Conservation (phyloP, 1,284 basidiomycete species). For the Mrakiaceae sp. region DNA sequence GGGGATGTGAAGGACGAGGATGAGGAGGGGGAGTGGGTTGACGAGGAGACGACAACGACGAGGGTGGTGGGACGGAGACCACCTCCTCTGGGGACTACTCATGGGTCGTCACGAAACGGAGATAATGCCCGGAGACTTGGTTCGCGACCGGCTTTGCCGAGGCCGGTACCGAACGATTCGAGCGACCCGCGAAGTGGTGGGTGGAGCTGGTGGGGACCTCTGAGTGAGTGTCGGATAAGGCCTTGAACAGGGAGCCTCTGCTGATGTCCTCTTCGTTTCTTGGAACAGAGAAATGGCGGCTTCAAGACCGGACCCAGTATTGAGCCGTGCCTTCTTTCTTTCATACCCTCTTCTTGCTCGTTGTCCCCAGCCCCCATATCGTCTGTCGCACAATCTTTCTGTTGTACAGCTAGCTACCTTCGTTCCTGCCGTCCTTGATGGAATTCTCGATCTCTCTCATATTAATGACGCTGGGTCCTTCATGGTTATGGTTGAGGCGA, state of each 20-base stretch:
- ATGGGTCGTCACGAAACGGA: too few relatives aligned
- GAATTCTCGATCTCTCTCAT: too few relatives aligned
- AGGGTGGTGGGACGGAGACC: conserved; percentile 35
- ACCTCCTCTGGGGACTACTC: too few relatives aligned
- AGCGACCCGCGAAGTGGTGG: not conserved
- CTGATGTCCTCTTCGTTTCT: not conserved
- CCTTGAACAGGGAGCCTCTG: not conserved
- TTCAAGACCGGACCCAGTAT: not conserved
- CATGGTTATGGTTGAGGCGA: too few relatives aligned
- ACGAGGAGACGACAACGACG: conserved; percentile 12
- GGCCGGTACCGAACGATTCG: conserved; percentile 59
- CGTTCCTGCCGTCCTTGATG: too few relatives aligned
- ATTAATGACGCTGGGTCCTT: too few relatives aligned
- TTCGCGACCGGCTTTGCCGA: conserved; percentile 25
- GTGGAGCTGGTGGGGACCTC: conserved; percentile 4
- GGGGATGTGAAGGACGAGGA: conserved; percentile 13
- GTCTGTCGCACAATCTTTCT: too few relatives aligned
- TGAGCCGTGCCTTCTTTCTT: too few relatives aligned
- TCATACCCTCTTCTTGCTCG: too few relatives aligned
- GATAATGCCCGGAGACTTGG: too few relatives aligned
- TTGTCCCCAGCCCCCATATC: too few relatives aligned
- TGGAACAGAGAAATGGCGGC: not conserved
- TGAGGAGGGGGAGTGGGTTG: conserved; percentile 13
- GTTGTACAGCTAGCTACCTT: too few relatives aligned
- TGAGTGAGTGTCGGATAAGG: not conserved